phyloP scores from a whole-genome alignment of 176 grass and related monocot species.

The sorghum (Sorghum bicolor) region Sorghum_bicolor_NCBIv3 NC_012872.2:48916001-48916500 shows the following conservation, averaged over 20 bases:
- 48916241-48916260: conserved; percentile 27
- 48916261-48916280: background rate
- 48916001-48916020: background rate
- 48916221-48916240: conserved; percentile 94
- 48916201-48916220: conserved; percentile 92
- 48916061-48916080: background rate
- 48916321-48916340: background rate
- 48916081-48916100: background rate
- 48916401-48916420: conserved; percentile 30
- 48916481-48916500: conserved; percentile 98
- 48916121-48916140: conserved; percentile 75
- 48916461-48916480: conserved; percentile 95
- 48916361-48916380: background rate
- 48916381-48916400: background rate
- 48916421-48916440: conserved; percentile 95
- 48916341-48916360: background rate
- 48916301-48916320: background rate
- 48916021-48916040: too few species aligned
- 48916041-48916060: background rate
- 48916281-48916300: background rate
- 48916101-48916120: conserved; percentile 49
- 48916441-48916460: conserved; percentile 76
- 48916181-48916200: conserved; percentile 89
- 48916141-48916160: conserved; percentile 78
- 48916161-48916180: conserved; percentile 94